phyloP scores from a whole-genome alignment of 257 asterid genomes.

The Petrea volubilis region DNA sequence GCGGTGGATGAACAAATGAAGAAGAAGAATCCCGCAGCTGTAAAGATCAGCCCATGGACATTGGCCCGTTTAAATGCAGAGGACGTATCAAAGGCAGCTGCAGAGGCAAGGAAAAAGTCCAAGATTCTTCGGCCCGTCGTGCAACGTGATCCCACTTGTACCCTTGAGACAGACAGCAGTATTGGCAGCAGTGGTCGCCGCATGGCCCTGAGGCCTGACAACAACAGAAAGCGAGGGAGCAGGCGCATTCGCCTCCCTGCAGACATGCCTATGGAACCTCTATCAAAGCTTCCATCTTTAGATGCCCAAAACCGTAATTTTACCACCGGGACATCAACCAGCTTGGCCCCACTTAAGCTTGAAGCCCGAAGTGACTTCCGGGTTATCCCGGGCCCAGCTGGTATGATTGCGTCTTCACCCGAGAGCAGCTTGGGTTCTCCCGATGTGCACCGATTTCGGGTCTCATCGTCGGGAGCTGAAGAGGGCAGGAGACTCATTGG shows the following conservation, averaged over 20 bases:
- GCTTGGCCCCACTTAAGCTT: constrained; percentile 71
- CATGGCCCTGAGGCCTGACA: constrained; percentile 50
- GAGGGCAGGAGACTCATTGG: constrained; percentile 58
- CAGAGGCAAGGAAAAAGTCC: constrained; percentile 92
- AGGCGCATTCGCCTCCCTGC: constrained; percentile 83
- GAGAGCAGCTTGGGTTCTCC: constrained; percentile 94
- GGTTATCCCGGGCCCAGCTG: constrained; percentile 41
- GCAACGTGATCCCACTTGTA: constrained; percentile 46
- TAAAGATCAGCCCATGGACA: constrained; percentile 97
- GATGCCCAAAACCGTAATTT: constrained; percentile 34
- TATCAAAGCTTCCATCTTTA: constrained; percentile 36
- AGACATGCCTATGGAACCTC: constrained; percentile 59
- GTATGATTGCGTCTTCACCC: constrained; percentile 71
- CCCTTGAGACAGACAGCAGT: constrained; percentile 63
- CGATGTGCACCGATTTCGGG: constrained; percentile 68
- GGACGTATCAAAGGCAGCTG: constrained; percentile 91
- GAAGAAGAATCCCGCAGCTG: constrained; percentile 78
- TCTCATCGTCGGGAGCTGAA: constrained; percentile 60
- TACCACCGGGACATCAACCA: constrained; percentile 46
- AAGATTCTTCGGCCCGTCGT: constrained; percentile 72
- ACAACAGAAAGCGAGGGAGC: constrained; percentile 65
- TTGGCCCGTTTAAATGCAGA: constrained; percentile 87
- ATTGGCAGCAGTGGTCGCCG: constrained; percentile 70
- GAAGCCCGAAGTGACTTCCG: constrained; percentile 68
- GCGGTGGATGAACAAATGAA: constrained; percentile 57